Evolutionary conservation across 2,329 filamentous ascomycete species (phyloP).

Genomic region (Sporothrix brasiliensis): DNA sequence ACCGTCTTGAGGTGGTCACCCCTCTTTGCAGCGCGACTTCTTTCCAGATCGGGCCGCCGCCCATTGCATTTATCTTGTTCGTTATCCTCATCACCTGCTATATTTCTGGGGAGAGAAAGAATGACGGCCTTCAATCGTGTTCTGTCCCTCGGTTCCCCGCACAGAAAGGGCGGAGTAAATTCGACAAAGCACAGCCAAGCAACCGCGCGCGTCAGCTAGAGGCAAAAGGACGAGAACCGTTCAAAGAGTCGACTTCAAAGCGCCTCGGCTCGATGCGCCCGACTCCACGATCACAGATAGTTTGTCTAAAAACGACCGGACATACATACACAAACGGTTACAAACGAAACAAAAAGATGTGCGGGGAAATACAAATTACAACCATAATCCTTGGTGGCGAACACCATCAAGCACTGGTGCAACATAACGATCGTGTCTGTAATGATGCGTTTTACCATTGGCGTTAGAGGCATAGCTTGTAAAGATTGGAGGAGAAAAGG

Average conservation of each 20-base stretch:
- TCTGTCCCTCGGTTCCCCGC: neutral
- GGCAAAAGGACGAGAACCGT: neutral
- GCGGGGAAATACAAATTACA: conserved; percentile 19
- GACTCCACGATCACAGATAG: conserved; percentile 5
- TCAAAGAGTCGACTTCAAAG: neutral
- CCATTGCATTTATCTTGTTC: neutral
- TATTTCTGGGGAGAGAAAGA: neutral
- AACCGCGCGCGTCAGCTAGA: neutral
- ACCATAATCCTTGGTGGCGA: neutral
- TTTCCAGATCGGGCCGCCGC: neutral
- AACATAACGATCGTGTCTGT: neutral
- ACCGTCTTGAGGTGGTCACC: neutral
- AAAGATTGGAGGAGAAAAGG: too few relatives aligned
- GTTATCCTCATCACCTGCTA: neutral
- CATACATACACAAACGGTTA: neutral
- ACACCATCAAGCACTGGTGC: neutral
- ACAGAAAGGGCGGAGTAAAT: neutral
- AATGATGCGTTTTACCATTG: neutral
- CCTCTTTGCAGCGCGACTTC: neutral
- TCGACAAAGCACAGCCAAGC: neutral
- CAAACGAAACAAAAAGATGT: neutral
- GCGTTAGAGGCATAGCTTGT: neutral
- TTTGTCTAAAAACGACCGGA: neutral
- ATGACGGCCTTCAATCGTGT: neutral
- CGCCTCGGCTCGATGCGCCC: conserved; percentile 23